Evolutionary conservation across 345 rosid genomes (phyloP).

Genomic region (Arabidopsis arenosa): DNA sequence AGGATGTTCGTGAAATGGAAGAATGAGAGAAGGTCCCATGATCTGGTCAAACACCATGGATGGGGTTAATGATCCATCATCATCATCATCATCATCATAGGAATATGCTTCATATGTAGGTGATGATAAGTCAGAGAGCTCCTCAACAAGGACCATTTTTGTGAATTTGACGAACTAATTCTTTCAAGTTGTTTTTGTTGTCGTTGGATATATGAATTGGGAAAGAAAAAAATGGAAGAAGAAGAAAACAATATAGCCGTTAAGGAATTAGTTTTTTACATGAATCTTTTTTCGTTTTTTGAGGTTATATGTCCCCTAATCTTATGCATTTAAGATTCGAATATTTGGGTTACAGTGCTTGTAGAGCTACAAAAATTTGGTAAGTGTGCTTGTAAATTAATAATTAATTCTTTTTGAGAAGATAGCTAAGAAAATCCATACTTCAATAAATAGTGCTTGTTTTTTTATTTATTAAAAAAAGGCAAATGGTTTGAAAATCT

Average conservation of each 20-base stretch:
- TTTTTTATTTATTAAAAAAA: not conserved
- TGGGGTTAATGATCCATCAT: constrained; percentile 26
- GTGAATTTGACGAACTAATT: not conserved
- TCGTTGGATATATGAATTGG: not conserved
- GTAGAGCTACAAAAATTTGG: not conserved
- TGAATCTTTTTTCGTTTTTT: not conserved
- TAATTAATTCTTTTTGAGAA: not conserved
- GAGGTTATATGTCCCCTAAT: not conserved
- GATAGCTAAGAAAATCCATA: not conserved
- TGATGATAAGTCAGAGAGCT: constrained; percentile 9
- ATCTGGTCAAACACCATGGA: constrained; percentile 16
- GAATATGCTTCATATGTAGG: not conserved
- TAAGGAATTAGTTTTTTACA: not conserved
- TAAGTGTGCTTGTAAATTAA: not conserved
- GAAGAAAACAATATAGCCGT: not conserved
- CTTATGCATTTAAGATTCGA: not conserved
- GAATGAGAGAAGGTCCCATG: not conserved
- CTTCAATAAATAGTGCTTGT: not conserved
- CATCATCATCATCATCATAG: constrained; percentile 10
- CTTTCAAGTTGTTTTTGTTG: not conserved
- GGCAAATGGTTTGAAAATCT: not conserved
- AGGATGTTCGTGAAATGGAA: constrained; percentile 18
- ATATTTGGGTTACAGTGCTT: constrained; percentile 18
- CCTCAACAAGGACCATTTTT: constrained; percentile 27
- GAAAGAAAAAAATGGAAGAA: not conserved